These are phyloP conservation scores for Candida namnaoensis DNA, from an alignment of 805 yeast species.

Conservation along the genomic window DNA sequence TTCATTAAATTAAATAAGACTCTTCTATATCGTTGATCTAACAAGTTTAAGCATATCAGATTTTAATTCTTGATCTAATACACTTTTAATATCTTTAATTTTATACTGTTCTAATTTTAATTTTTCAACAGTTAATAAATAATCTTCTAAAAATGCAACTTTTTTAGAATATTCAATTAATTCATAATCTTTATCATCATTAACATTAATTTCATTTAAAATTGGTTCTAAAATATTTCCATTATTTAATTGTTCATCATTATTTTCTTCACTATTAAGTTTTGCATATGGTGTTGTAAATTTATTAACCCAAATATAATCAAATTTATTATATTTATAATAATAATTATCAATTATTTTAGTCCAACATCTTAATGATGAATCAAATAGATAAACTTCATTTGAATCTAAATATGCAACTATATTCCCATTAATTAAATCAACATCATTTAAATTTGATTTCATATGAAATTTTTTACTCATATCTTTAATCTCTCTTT, in stretches of 20 bases:
- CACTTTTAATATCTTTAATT: too few relatives aligned
- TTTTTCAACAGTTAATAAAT: neutral
- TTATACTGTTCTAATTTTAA: neutral
- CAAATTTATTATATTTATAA: conserved; percentile 5
- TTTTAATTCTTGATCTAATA: too few relatives aligned
- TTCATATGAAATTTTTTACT: conserved; percentile 13
- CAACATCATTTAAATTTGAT: conserved; percentile 21
- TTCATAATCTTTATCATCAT: neutral
- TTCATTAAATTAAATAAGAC: too few relatives aligned
- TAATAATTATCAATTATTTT: conserved; percentile 29
- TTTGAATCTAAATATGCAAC: conserved; percentile 30
- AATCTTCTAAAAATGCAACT: conserved; percentile 11
- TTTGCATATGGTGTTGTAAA: neutral
- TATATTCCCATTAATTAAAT: conserved; percentile 28
- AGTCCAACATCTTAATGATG: conserved; percentile 36
- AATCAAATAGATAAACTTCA: conserved; percentile 34
- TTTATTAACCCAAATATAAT: conserved; percentile 11
- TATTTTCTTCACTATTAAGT: neutral
- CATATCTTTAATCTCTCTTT: conserved; percentile 11
- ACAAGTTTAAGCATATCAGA: too few relatives aligned
- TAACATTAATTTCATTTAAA: neutral
- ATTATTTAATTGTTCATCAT: too few relatives aligned
- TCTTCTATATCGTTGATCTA: neutral
- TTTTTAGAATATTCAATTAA: conserved; percentile 4
- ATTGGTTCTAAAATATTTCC: too few relatives aligned